Evolutionary conservation across 1,139 yeast genomes (phyloP), one percentile per base, ranked within the genome.

Genomic region (Torulaspora pretoriensis): DNA sequence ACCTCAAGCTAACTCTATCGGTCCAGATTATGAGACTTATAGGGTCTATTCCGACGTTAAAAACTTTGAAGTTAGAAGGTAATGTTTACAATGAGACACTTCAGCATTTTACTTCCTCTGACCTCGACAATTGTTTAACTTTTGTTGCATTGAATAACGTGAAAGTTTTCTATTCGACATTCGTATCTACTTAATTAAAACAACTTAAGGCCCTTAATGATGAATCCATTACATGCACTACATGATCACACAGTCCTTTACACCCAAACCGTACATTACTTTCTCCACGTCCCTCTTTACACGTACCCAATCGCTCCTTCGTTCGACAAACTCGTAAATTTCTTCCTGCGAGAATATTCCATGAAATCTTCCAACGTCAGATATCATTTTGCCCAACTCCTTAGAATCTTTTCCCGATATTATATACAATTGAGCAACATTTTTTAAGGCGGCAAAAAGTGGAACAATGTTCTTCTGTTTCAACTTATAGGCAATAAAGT

Each of bases 341-440:
- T 92, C 98, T 56, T 92, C 98, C 41, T 95, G 96, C 32, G 83
- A 80, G 61, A 92, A 83, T 5, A 90, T 80, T 1, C 97, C 97
- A 54, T 89, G 84, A 64, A 89, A 92, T 57, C 92, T 78, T 42
- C 86, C 80, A 56, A 88, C 73, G 63, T 89, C 96, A 52, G 94
- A 79, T 36, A 90, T 82, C 53, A 92, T 74, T 49, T 80, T 80
- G 0, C 96, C 98, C 22, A 92, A 73, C 23, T 92, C 89, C 60
- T 83, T 86, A 0, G 96, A 84, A 47, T 76, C 78, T 13, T 81
- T 80, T 8, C 80, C 77, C 38, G 88, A 84, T 25, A 92, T 83
- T 42, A 92, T 69, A 61, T 80, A 92, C 28, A 92, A 69, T 56
- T 85, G 92, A 0, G 95, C 92, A 10, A 92, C 80, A 52, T 86